These are phyloP conservation scores for Dictyostelium capitatum DNA, from an alignment of 78 protist genomes.

Conservation along the genomic window DNA sequence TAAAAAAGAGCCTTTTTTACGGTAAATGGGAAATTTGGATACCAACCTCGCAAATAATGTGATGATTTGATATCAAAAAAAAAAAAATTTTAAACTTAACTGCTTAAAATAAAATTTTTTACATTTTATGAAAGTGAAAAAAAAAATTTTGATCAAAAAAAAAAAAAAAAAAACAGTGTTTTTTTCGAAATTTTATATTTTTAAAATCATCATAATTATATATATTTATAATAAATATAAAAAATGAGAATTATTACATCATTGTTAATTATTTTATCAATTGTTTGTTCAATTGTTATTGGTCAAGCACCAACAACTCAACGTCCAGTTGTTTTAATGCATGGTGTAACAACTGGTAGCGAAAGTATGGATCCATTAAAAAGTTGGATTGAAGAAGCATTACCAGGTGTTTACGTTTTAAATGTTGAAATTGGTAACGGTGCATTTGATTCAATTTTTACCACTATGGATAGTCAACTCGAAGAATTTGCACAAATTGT, in stretches of 20 bases:
- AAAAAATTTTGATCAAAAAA: no score
- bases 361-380: slow-evolving; percentile 36
- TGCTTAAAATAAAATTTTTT: no score
- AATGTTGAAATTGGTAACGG: slow-evolving; percentile 83
- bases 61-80: no score
- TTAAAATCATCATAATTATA: no score
- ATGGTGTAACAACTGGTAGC: slow-evolving; percentile 23
- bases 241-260: background rate
- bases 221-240: no score
- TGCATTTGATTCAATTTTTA: slow-evolving; percentile 62
- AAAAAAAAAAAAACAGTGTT: no score
- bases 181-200: no score
- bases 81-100: no score
- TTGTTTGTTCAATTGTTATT: slow-evolving; percentile 4
- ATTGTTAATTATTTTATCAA: background rate
- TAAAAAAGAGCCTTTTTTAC: no score
- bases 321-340: slow-evolving; percentile 80
- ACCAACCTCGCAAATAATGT: no score
- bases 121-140: no score
- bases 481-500: slow-evolving; percentile 37
- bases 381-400: slow-evolving; percentile 50
- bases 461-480: slow-evolving; percentile 65
- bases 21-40: no score
- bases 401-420: slow-evolving; percentile 79
- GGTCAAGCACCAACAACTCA: slow-evolving; percentile 16